Evolutionary conservation across 495 filamentous ascomycete genomes (phyloP).

Genomic region (Xylaria bambusicola): DNA sequence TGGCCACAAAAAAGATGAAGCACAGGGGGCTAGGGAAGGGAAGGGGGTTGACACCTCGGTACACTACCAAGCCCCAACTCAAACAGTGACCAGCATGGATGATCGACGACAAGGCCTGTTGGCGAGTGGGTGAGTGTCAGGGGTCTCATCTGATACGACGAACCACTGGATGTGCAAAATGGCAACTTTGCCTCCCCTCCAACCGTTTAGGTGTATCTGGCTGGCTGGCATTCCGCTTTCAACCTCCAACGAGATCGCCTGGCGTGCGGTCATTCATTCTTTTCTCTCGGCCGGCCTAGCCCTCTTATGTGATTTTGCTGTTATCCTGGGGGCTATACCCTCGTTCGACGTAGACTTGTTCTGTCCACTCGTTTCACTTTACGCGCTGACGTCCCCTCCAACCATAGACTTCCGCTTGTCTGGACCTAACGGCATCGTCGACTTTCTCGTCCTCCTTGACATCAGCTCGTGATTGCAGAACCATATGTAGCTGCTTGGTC

Average conservation of each 20-base stretch:
- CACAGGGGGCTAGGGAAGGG: not conserved
- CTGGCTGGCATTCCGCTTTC: conserved; percentile 13
- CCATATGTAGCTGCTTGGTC: conserved; percentile 16
- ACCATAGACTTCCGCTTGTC: not conserved
- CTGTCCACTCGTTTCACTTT: conserved; percentile 30
- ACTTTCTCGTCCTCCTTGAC: conserved; percentile 25
- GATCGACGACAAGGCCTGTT: not conserved
- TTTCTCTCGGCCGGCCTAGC: not conserved
- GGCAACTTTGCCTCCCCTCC: conserved; percentile 30
- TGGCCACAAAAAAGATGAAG: too few relatives aligned
- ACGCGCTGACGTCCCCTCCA: conserved; percentile 31
- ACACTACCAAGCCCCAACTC: not conserved
- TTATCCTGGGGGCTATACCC: not conserved
- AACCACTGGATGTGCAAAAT: not conserved
- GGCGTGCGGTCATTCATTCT: conserved; percentile 14
- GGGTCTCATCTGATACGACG: not conserved
- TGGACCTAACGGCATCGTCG: conserved; percentile 25
- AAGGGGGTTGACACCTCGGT: not conserved
- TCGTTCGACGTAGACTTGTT: not conserved
- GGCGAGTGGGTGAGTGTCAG: not conserved
- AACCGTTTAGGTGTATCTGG: conserved; percentile 28
- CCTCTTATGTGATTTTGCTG: not conserved
- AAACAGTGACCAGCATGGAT: not conserved
- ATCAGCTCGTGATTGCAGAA: conserved; percentile 10
- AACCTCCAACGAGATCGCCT: conserved; percentile 11